These are phyloP conservation scores for Nicotiana sylvestris DNA, from an alignment of 257 asterid species.

Conservation along the genomic window DNA sequence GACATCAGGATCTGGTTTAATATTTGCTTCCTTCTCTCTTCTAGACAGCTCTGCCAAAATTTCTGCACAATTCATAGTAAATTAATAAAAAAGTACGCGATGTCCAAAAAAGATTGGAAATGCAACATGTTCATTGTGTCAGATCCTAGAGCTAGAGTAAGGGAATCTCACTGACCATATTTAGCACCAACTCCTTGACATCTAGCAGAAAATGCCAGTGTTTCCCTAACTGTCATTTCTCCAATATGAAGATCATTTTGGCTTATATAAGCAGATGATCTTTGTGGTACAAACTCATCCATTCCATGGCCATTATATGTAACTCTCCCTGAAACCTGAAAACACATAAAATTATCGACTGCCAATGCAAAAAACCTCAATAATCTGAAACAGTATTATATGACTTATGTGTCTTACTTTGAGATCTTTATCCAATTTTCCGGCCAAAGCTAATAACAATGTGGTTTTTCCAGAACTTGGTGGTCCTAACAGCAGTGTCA, in stretches of 20 bases:
- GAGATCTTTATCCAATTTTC: conserved; percentile 66
- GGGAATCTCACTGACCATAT: conserved; percentile 41
- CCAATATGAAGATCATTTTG: conserved; percentile 85
- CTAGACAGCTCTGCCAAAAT: conserved; percentile 74
- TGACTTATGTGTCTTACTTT: conserved; percentile 35
- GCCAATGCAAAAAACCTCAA: not conserved
- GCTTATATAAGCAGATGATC: conserved; percentile 85
- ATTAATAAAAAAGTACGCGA: not conserved
- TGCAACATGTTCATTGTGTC: not conserved
- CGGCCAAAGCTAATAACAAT: conserved; percentile 77
- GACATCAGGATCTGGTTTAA: conserved; percentile 78
- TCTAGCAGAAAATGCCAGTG: conserved; percentile 87
- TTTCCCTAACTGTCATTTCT: conserved; percentile 87
- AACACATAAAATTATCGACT: not conserved
- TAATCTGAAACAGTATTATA: not conserved
- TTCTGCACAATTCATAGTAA: conserved; percentile 34
- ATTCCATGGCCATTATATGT: conserved; percentile 76
- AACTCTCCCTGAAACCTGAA: conserved; percentile 64
- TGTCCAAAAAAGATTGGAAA: not conserved
- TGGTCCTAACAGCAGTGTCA: conserved; percentile 83
- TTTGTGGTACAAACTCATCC: conserved; percentile 76
- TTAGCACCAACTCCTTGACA: conserved; percentile 91
- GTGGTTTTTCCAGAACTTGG: conserved; percentile 94
- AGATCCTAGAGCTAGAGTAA: not conserved
- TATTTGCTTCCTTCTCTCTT: conserved; percentile 81